These are phyloP conservation scores for Aspergillus sergii DNA, from an alignment of 2,329 filamentous ascomycete genomes.

Conservation along the genomic window DNA sequence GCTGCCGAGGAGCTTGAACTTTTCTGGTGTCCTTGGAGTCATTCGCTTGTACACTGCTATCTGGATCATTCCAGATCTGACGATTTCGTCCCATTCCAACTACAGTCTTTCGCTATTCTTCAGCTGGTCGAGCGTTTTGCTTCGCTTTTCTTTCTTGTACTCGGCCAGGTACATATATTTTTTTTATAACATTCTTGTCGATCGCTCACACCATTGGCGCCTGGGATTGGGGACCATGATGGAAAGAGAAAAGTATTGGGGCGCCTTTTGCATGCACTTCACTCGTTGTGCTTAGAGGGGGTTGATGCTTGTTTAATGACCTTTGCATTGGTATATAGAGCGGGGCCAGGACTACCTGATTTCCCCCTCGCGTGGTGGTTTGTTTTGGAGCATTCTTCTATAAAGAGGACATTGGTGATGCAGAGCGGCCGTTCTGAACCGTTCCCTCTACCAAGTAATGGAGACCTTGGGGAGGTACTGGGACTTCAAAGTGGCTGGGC, in stretches of 20 bases:
- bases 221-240: conserved; percentile 32
- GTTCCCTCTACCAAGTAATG: background rate
- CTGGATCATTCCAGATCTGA: conserved; percentile 19
- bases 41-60: conserved; percentile 40
- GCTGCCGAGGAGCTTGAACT: conserved; percentile 1
- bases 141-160: conserved; percentile 30
- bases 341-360: conserved; percentile 7
- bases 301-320: conserved; percentile 31
- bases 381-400: background rate
- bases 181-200: conserved; percentile 38
- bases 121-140: conserved; percentile 31
- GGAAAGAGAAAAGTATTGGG: conserved; percentile 30
- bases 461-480: background rate
- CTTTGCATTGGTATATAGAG: conserved; percentile 41
- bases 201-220: conserved; percentile 43
- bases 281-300: conserved; percentile 43
- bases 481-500: background rate
- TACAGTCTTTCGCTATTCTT: conserved; percentile 38
- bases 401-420: background rate
- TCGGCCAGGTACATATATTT: conserved; percentile 35
- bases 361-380: background rate
- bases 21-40: conserved; percentile 32
- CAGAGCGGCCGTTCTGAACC: background rate
- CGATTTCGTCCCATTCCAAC: conserved; percentile 33
- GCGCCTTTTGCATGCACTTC: conserved; percentile 38